Percentiles rank a stretch among this genome's conserved stretches.
Evolutionary conservation across 495 filamentous ascomycete species (phyloP).

Genomic region (Tetracladium setigerum): DNA sequence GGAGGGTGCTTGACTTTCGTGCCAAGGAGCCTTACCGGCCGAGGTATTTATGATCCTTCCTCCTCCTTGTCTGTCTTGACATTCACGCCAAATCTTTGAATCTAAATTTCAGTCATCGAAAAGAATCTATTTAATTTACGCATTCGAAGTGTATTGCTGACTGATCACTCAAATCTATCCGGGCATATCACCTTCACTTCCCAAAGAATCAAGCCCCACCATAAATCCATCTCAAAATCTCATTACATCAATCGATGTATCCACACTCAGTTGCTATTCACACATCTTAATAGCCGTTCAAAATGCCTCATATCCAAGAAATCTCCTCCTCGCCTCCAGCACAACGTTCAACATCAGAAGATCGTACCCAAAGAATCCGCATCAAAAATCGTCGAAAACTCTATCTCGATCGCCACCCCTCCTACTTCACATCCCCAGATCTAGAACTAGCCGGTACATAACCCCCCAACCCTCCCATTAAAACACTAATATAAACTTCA

Average conservation of each 20-base stretch:
- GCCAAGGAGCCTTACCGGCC: neutral
- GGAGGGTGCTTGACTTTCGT: neutral
- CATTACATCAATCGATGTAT: no score
- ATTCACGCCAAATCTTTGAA: no score
- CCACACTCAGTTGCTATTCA: no score
- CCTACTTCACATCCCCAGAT: slow-evolving; percentile 20
- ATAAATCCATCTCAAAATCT: no score
- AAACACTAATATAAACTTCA: slow-evolving; percentile 16
- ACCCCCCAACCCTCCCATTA: neutral
- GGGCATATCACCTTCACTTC: no score
- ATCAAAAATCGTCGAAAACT: slow-evolving; percentile 22
- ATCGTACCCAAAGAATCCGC: slow-evolving; percentile 9
- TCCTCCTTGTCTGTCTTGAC: no score
- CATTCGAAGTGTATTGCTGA: no score
- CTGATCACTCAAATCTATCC: no score
- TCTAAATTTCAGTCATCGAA: no score
- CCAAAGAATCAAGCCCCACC: no score
- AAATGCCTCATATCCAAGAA: slow-evolving; percentile 13
- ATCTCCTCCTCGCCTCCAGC: neutral
- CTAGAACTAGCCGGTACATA: slow-evolving; percentile 19
- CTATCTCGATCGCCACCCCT: slow-evolving; percentile 22
- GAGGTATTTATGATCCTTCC: no score
- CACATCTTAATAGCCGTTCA: neutral
- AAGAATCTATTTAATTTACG: no score
- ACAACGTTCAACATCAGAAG: neutral